Evolutionary conservation across 2,329 filamentous ascomycete genomes (phyloP), one percentile per base, ranked within the genome.

Genomic region (Thielaviopsis cerberus): DNA sequence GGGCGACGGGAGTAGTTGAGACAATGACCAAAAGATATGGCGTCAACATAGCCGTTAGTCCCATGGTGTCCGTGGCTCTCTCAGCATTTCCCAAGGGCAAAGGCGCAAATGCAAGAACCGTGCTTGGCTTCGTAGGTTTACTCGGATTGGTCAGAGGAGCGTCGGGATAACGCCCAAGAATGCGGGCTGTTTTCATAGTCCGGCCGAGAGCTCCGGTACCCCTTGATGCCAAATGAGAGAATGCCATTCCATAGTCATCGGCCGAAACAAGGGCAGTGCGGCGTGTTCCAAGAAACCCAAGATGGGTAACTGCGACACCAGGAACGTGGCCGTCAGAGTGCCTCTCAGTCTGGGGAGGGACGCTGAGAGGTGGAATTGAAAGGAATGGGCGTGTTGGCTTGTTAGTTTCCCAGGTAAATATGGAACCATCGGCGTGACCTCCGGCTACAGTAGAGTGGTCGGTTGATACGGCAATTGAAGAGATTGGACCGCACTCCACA

Each of bases 21-120:
- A 98, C 92, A 64, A 98, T 90, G 41, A 98, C 92, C 45, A 98
- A 75, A 4, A 98, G 74, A 69, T 98, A 97, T 0, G 92, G 92
- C 0, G 92, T 98, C 59, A 98, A 75, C 77, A 98, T 89, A 4
- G 94, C 94, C 51, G 94, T 96, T 59, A 98, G 71, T 0, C 92
- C 92, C 74, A 98, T 80, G 2, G 78, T 76, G 68, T 98, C 92
- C 2, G 89, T 94, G 5, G 83, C 78, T 63, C 91, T 84, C 67
- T 95, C 90, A 2, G 94, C 81, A 66, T 97, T 98, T n/a, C 92
- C 92, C 0, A 98, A 76, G 0, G 94, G 92, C 34, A 97, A 73
- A 11, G 92, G 83, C 3, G 88, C 83, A 70, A 98, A 97, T 0
- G 88, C 90, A 53, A 98, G 78, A 1, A 98, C 89, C 0, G 92